A percentile compares a stretch with the other conserved stretches of the same genome.
Conservation (phyloP, 2,329 filamentous ascomycete species). For the Fusarium longipes region DNA sequence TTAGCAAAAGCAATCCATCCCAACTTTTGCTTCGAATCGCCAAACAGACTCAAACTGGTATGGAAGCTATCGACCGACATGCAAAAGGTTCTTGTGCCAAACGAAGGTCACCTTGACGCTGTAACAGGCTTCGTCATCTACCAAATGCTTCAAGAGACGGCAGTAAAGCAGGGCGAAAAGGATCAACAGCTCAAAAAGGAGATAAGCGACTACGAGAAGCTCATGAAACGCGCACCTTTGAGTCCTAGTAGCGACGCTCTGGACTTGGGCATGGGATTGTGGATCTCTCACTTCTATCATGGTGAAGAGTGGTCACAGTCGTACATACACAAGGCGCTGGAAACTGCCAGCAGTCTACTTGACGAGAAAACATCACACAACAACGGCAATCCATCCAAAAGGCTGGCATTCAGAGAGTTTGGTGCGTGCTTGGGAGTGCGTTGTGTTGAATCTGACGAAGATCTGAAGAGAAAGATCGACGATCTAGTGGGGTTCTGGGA, state of each 20-base stretch:
- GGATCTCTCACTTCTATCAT: slow-evolving; percentile 64
- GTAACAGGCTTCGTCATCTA: slow-evolving; percentile 65
- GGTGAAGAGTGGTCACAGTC: slow-evolving; percentile 61
- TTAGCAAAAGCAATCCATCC: slow-evolving; percentile 65
- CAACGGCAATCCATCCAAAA: slow-evolving; percentile 40
- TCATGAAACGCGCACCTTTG: slow-evolving; percentile 59
- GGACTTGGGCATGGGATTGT: slow-evolving; percentile 70
- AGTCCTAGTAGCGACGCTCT: slow-evolving; percentile 61
- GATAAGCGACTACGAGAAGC: slow-evolving; percentile 62
- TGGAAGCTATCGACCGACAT: slow-evolving; percentile 68
- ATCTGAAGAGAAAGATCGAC: slow-evolving; percentile 42
- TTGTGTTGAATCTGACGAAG: slow-evolving; percentile 51
- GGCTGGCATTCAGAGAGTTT: slow-evolving; percentile 66
- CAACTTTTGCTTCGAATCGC: slow-evolving; percentile 56
- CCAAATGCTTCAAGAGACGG: slow-evolving; percentile 58
- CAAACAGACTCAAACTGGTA: slow-evolving; percentile 54
- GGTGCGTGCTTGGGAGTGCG: slow-evolving; percentile 63
- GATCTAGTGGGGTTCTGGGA: slow-evolving; percentile 52
- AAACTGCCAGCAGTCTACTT: slow-evolving; percentile 43
- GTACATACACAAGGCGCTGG: slow-evolving; percentile 49
- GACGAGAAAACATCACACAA: slow-evolving; percentile 33
- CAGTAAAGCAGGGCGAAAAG: slow-evolving; percentile 42
- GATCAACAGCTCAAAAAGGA: slow-evolving; percentile 57
- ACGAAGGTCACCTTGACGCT: slow-evolving; percentile 67
- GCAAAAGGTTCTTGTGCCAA: slow-evolving; percentile 57